Base-by-base conservation (phyloP, 2,329 filamentous ascomycete genomes). In the Thielaviopsis musarum region DNA sequence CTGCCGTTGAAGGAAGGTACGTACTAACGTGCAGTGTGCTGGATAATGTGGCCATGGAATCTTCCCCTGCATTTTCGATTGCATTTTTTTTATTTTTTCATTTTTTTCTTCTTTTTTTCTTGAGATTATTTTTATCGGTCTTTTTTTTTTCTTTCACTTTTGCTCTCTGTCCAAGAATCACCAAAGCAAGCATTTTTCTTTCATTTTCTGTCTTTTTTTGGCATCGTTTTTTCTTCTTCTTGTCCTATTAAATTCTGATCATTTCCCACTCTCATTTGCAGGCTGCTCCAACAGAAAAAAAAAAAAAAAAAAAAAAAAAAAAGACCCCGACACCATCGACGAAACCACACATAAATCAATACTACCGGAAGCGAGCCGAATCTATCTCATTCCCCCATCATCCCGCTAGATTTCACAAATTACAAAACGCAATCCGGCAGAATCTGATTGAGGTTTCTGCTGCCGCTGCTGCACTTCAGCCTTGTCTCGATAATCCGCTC, bases 141-240 rank as follows among this genome's bases (percentile, higher is more conserved):
- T 38, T 56, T 58, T 53, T 49, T 59, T 55, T 56, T 24, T 61
- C 45, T 56, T 62, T 49, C 57, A 41, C 19, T 56, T 51, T 55
- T 34, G 48, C 30, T 56, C 53, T 49, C 48, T 51, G 41, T 57
- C 22, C 56, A 59, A 21, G 53, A 69, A 67, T 68, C 69, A 69
- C 65, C 64, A 65, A 61, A 68, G 65, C 65, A 70, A 65, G 67
- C 65, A 63, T 62, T 65, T 65, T 66, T 63, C 64, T 62, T 63
- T 60, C 63, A 60, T 57, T 17, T 51, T 56, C 54, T 56, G 54
- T 54, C 45, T 60, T 48, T 57, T 19, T 60, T 21, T 21, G 45
- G 19, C 58, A 24, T 56, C 24, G 19, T 59, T 28, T 49, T 22
- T 30, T 28, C 21, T 30, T 1, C 10, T 34, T 7, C 6, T 49